Conservation (phyloP, 805 yeast genomes). For the Metschnikowia cubensis region DNA sequence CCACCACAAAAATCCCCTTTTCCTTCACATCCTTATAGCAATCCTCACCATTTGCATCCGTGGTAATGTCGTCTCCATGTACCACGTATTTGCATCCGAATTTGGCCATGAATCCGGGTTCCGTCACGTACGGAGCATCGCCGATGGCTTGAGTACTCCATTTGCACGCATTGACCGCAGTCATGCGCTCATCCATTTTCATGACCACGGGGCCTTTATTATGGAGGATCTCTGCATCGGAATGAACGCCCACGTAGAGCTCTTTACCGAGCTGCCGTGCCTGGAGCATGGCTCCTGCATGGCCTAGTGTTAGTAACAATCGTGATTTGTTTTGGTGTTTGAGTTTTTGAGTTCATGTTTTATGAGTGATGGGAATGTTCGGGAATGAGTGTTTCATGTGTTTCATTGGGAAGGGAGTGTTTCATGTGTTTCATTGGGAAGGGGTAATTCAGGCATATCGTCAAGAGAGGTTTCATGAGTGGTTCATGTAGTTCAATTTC, state of each 20-base stretch:
- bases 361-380: no score
- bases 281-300: slow-evolving; percentile 94
- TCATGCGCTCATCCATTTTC: slow-evolving; percentile 71
- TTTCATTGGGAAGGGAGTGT: no score
- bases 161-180: slow-evolving; percentile 85
- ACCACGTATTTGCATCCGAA: slow-evolving; percentile 86
- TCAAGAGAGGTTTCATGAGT: no score
- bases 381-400: no score
- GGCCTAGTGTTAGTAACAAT: slow-evolving; percentile 40
- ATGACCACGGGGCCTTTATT: slow-evolving; percentile 96
- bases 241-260: slow-evolving; percentile 84
- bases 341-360: no score
- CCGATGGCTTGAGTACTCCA: slow-evolving; percentile 76
- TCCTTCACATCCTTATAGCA: slow-evolving; percentile 84
- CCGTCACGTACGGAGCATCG: slow-evolving; percentile 91
- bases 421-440: no score
- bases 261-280: slow-evolving; percentile 80
- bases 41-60: slow-evolving; percentile 93
- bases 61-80: slow-evolving; percentile 96
- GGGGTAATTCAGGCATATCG: no score
- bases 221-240: slow-evolving; percentile 75
- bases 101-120: slow-evolving; percentile 70
- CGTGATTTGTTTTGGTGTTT: no score
- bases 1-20: slow-evolving; percentile 82
- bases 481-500: no score